A percentile compares a stretch with the other conserved stretches of the same genome.
phyloP scores from a whole-genome alignment of 805 yeast genomes.

The Nakazawaea populi region DNA sequence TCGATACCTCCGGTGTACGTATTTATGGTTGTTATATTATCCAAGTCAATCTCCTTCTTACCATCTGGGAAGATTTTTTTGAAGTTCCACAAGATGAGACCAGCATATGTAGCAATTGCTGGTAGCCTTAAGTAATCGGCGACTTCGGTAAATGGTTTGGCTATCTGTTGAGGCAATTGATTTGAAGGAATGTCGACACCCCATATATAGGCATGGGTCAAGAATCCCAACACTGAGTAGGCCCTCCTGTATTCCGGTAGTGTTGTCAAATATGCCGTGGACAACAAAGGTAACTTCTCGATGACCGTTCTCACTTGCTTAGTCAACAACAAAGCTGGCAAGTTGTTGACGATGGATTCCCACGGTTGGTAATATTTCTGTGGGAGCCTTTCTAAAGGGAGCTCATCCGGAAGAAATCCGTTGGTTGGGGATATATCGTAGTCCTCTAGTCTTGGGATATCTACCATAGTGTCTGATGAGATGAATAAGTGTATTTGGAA shows the following conservation, averaged over 20 bases:
- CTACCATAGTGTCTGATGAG: not conserved
- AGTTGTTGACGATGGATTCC: slow-evolving; percentile 61
- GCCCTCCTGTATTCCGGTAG: slow-evolving; percentile 69
- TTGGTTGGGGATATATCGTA: slow-evolving; percentile 65
- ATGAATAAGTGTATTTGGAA: too few relatives aligned
- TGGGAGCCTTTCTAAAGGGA: slow-evolving; percentile 59
- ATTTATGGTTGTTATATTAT: slow-evolving; percentile 68
- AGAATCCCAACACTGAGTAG: slow-evolving; percentile 68
- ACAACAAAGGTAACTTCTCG: slow-evolving; percentile 55
- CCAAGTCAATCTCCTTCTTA: slow-evolving; percentile 42
- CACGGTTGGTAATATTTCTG: slow-evolving; percentile 64
- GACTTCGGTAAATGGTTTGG: slow-evolving; percentile 62
- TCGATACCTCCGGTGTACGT: slow-evolving; percentile 89
- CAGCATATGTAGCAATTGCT: slow-evolving; percentile 84
- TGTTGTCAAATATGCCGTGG: slow-evolving; percentile 36
- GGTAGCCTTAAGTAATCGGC: slow-evolving; percentile 65
- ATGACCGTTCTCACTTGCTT: slow-evolving; percentile 54
- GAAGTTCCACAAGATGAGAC: slow-evolving; percentile 86
- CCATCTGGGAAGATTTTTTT: slow-evolving; percentile 47
- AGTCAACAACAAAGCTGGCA: slow-evolving; percentile 72
- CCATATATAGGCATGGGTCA: slow-evolving; percentile 91
- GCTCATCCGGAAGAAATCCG: slow-evolving; percentile 73
- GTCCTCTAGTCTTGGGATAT: slow-evolving; percentile 47
- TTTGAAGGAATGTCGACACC: slow-evolving; percentile 58
- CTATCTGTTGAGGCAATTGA: slow-evolving; percentile 58